Conservation (phyloP, 129 eudicot species). For the Scalesia atractyloides region DNA sequence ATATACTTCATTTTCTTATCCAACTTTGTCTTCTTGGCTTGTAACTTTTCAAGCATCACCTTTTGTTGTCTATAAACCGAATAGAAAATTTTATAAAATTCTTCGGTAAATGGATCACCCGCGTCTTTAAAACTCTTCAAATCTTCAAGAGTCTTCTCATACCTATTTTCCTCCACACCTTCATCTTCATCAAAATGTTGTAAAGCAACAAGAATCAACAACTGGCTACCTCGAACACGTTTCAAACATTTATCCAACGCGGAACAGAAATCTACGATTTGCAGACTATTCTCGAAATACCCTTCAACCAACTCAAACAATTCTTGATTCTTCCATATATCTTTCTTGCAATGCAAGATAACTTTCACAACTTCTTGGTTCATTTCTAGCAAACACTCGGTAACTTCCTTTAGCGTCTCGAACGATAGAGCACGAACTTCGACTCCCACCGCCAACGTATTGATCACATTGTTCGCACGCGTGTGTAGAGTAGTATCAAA, state of each 20-base stretch:
- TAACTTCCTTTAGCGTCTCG: conserved; percentile 70
- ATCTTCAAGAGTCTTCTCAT: conserved; percentile 58
- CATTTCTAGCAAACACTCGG: conserved; percentile 76
- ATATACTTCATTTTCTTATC: conserved; percentile 63
- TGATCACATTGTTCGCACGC: conserved; percentile 63
- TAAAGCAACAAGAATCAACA: conserved; percentile 64
- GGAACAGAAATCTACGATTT: conserved; percentile 73
- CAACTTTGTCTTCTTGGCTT: conserved; percentile 52
- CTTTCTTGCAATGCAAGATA: conserved; percentile 77
- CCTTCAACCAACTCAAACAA: conserved; percentile 80
- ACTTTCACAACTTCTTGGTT: conserved; percentile 83
- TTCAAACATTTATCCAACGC: conserved; percentile 74
- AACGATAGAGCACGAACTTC: conserved; percentile 79
- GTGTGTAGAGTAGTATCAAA: conserved; percentile 69
- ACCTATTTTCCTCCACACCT: conserved; percentile 43
- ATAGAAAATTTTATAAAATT: conserved; percentile 64
- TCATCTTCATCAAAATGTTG: conserved; percentile 69
- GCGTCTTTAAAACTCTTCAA: conserved; percentile 63
- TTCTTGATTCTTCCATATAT: conserved; percentile 78
- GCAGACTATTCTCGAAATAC: conserved; percentile 73
- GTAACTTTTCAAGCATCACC: conserved; percentile 75
- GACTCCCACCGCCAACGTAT: conserved; percentile 65
- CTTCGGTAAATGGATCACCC: conserved; percentile 81
- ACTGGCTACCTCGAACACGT: conserved; percentile 61
- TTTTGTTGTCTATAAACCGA: conserved; percentile 69